Percentiles rank a stretch among this genome's conserved stretches.
These are phyloP conservation scores for Populus simonii DNA, from an alignment of 345 rosid genomes.

Conservation along the genomic window DNA sequence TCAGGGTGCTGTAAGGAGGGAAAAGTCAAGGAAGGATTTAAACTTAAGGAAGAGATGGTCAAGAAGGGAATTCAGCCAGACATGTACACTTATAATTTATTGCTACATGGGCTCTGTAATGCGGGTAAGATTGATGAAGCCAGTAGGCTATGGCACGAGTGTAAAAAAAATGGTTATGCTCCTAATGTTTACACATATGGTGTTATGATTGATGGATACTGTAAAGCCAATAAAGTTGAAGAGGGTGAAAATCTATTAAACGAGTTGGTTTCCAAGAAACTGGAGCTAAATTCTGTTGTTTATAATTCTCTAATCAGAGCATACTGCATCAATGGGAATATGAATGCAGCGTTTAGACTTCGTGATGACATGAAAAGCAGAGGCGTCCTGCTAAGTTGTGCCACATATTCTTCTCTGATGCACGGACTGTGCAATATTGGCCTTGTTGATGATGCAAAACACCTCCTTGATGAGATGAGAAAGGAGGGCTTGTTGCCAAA, in stretches of 20 bases:
- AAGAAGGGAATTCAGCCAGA: constrained; percentile 61
- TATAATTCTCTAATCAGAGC: constrained; percentile 59
- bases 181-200: constrained; percentile 60
- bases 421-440: constrained; percentile 59
- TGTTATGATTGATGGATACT: constrained; percentile 68
- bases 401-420: constrained; percentile 68
- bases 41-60: constrained; percentile 62
- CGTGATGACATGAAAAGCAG: constrained; percentile 58
- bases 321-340: constrained; percentile 52
- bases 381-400: constrained; percentile 44
- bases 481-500: constrained; percentile 58
- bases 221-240: constrained; percentile 62
- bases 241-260: constrained; percentile 58
- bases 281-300: constrained; percentile 52
- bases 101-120: constrained; percentile 52
- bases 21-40: constrained; percentile 54
- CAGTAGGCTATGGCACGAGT: constrained; percentile 52
- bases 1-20: constrained; percentile 49
- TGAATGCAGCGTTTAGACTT: constrained; percentile 48
- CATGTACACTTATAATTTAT: constrained; percentile 51
- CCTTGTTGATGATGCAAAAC: constrained; percentile 50
- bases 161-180: constrained; percentile 42
- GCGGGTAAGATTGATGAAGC: constrained; percentile 62
- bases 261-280: constrained; percentile 41
- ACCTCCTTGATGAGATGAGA: constrained; percentile 58